Conservation (phyloP, 306 rosid species). For the Casuarina glauca region DNA sequence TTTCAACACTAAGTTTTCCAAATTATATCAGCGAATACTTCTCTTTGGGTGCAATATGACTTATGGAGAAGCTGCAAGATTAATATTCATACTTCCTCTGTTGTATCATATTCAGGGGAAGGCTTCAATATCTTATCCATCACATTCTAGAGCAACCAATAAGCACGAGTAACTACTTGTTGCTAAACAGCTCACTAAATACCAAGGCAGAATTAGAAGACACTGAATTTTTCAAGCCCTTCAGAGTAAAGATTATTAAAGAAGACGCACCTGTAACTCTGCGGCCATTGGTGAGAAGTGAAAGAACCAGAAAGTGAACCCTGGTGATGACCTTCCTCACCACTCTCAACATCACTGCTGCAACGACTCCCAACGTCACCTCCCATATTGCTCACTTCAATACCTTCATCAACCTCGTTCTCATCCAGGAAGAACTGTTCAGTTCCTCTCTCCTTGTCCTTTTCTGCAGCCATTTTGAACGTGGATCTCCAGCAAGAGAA, state of each 20-base stretch:
- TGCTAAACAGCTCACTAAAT: neutral
- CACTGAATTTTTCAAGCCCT: neutral
- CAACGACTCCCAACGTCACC: constrained; percentile 18
- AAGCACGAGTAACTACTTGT: neutral
- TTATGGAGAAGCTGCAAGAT: neutral
- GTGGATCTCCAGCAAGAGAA: neutral
- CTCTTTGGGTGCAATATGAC: too few relatives aligned
- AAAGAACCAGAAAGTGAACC: constrained; percentile 26
- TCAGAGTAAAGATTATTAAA: neutral
- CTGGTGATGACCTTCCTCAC: constrained; percentile 16
- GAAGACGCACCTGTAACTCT: constrained; percentile 58
- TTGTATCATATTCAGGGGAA: neutral
- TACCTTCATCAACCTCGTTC: constrained; percentile 31
- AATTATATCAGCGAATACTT: neutral
- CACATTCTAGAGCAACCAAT: neutral
- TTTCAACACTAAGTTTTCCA: neutral
- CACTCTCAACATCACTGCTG: constrained; percentile 19
- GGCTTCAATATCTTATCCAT: neutral
- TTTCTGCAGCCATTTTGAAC: neutral
- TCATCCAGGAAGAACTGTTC: constrained; percentile 36
- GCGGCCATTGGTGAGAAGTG: constrained; percentile 77
- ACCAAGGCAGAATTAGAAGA: neutral
- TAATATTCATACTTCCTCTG: neutral
- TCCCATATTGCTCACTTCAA: constrained; percentile 35
- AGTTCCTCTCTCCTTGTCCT: constrained; percentile 24